phyloP scores from a whole-genome alignment of 2,329 filamentous ascomycete species.

The Penicillium sp. region DNA sequence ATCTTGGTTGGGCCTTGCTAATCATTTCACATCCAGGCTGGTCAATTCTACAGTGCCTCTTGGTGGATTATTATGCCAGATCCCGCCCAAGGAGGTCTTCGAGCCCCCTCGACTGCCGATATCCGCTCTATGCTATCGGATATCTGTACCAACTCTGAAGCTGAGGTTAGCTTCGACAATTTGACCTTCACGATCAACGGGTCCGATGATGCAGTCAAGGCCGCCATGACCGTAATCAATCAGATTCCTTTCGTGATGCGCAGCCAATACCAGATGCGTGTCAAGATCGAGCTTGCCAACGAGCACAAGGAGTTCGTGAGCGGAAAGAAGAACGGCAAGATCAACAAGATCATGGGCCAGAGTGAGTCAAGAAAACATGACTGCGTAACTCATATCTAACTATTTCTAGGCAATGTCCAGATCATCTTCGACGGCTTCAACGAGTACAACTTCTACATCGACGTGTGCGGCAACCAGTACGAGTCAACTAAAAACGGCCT shows the following conservation, averaged over 20 bases:
- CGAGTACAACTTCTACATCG: conserved; percentile 99
- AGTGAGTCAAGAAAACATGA: conserved; percentile 56
- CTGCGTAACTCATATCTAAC: conserved; percentile 12
- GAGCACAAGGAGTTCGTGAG: conserved; percentile 99
- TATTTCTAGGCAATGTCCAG: conserved; percentile 75
- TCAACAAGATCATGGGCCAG: conserved; percentile 99
- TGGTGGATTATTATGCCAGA: conserved; percentile 91
- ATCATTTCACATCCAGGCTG: conserved; percentile 59
- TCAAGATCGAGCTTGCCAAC: conserved; percentile 98
- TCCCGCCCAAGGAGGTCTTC: conserved; percentile 60
- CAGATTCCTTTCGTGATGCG: conserved; percentile 87
- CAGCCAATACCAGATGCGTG: conserved; percentile 86
- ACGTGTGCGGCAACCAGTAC: conserved; percentile 89
- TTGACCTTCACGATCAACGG: conserved; percentile 91
- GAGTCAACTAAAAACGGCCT: conserved; percentile 93
- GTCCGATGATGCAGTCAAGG: conserved; percentile 94
- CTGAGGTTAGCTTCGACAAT: conserved; percentile 92
- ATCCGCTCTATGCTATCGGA: conserved; percentile 90
- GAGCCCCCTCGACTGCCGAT: conserved; percentile 64
- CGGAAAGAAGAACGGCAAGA: conserved; percentile 99
- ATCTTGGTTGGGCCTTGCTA: neutral
- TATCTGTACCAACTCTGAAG: conserved; percentile 94
- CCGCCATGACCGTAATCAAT: conserved; percentile 90
- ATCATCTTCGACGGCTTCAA: conserved; percentile 99
- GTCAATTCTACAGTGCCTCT: conserved; percentile 95